Conservation (phyloP, 2,329 filamentous ascomycete genomes). For the Penicillium sp. region DNA sequence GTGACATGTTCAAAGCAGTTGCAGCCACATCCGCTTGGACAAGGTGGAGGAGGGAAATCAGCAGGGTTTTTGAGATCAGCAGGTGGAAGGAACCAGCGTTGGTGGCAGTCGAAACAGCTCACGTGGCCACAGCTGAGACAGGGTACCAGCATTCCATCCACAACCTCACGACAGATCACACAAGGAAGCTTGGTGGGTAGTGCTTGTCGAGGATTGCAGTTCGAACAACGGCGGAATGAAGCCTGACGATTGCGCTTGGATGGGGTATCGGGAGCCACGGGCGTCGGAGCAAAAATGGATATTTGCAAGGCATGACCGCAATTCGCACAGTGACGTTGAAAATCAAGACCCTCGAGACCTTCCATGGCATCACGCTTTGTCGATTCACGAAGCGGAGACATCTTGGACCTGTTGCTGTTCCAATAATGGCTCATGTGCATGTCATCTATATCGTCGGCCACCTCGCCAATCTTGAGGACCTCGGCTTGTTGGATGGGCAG, state of each 20-base stretch:
- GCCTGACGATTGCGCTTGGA: constrained; percentile 21
- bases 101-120: constrained; percentile 47
- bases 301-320: constrained; percentile 40
- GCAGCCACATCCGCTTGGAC: constrained; percentile 51
- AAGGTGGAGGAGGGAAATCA: constrained; percentile 27
- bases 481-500: constrained; percentile 57
- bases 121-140: constrained; percentile 51
- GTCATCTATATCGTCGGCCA: constrained; percentile 37
- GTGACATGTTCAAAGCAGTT: constrained; percentile 42
- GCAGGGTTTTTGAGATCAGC: constrained; percentile 5
- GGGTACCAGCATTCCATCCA: constrained; percentile 47
- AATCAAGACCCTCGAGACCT: constrained; percentile 35
- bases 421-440: constrained; percentile 20
- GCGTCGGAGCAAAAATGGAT: constrained; percentile 36
- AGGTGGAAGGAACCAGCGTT: constrained; percentile 38
- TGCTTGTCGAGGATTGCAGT: constrained; percentile 36
- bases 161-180: constrained; percentile 44
- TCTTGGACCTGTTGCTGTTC: constrained; percentile 28
- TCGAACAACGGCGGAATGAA: constrained; percentile 31
- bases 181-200: constrained; percentile 41
- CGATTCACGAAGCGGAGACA: constrained; percentile 24
- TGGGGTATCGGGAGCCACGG: constrained; percentile 15
- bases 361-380: constrained; percentile 7
- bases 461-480: constrained; percentile 57
- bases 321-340: constrained; percentile 44